A percentile compares a stretch with the other conserved stretches of the same genome.
phyloP scores from a whole-genome alignment of 371 early-diverging fungal genomes.

The Funneliformis caledonium region DNA sequence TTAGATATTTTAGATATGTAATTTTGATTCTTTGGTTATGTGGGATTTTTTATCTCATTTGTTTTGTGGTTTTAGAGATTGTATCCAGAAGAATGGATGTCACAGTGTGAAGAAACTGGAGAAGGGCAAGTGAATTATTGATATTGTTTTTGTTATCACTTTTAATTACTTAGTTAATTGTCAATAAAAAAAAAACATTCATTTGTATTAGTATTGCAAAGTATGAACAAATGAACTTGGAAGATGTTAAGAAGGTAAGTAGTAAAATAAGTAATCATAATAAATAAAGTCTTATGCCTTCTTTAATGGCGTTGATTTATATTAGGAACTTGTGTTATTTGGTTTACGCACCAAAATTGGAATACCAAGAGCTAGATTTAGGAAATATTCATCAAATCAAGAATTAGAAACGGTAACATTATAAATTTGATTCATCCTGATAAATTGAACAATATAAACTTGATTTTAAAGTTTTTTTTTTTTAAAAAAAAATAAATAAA shows the following conservation, averaged over 20 bases:
- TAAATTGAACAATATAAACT: neutral
- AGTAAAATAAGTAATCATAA: neutral
- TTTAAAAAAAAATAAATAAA: neutral
- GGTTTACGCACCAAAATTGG: conserved; percentile 74
- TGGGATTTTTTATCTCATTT: neutral
- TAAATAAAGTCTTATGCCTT: neutral
- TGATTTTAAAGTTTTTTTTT: neutral
- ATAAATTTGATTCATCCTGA: neutral
- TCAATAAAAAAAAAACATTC: neutral
- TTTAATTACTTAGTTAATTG: neutral
- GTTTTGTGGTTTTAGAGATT: conserved; percentile 50
- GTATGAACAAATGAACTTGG: conserved; percentile 39
- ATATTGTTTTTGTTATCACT: neutral
- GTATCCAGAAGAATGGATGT: conserved; percentile 66
- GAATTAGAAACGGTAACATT: conserved; percentile 39
- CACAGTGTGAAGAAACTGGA: conserved; percentile 59
- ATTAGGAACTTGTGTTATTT: conserved; percentile 68
- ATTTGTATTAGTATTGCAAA: conserved; percentile 44
- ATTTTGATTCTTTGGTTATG: neutral
- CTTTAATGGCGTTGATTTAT: neutral
- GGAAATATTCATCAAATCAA: conserved; percentile 25
- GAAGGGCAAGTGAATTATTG: conserved; percentile 60
- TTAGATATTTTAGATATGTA: neutral
- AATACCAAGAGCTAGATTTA: conserved; percentile 51
- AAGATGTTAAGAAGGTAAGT: conserved; percentile 30